Conservation (phyloP, 1,139 yeast species). For the Debaryomyces coudertii region DNA sequence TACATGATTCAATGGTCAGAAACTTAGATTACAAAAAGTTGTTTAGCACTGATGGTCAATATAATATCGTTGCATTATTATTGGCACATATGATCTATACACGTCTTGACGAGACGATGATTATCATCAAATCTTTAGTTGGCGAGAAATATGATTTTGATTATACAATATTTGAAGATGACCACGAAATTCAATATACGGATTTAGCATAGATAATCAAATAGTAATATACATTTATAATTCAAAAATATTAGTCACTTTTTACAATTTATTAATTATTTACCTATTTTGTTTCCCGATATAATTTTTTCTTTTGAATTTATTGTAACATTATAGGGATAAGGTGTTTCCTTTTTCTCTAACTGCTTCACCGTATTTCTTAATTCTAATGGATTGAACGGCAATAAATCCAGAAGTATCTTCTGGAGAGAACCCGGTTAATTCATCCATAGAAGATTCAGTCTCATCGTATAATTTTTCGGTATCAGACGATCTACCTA, state of each 20-base stretch:
- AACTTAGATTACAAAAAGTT: constrained; percentile 33
- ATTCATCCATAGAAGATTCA: constrained; percentile 98
- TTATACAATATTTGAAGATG: constrained; percentile 6
- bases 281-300: constrained; percentile 3
- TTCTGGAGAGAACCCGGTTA: constrained; percentile 96
- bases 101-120: constrained; percentile 34
- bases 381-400: constrained; percentile 96
- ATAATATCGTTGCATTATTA: constrained; percentile 32
- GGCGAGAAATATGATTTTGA: constrained; percentile 33
- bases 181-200: not conserved
- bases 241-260: not conserved
- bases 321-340: constrained; percentile 33
- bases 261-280: constrained; percentile 4
- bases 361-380: constrained; percentile 96
- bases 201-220: not conserved
- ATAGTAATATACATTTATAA: not conserved
- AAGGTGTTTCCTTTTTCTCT: constrained; percentile 69
- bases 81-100: constrained; percentile 37
- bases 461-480: constrained; percentile 97
- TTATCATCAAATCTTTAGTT: constrained; percentile 37
- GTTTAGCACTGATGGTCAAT: constrained; percentile 39
- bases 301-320: not conserved
- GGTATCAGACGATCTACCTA: constrained; percentile 94
- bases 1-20: constrained; percentile 7
- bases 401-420: constrained; percentile 98